Evolutionary conservation across 2,329 filamentous ascomycete species (phyloP).

Genomic region (Colletotrichum scovillei): DNA sequence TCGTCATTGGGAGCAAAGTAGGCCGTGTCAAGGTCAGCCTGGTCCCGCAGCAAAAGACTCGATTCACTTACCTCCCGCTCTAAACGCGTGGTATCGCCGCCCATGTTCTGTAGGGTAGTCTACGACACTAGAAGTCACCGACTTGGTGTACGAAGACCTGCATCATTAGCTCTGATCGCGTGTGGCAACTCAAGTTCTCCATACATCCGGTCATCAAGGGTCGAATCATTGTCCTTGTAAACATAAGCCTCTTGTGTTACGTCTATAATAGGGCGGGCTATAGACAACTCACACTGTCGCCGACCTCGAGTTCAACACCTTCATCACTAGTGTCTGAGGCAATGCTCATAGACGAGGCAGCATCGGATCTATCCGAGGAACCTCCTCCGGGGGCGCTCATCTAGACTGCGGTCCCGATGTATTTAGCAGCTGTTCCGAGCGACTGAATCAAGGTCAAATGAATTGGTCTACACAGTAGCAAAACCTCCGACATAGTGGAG

Average conservation of each 20-base stretch:
- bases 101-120: constrained; percentile 27
- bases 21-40: background rate
- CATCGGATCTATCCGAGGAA: background rate
- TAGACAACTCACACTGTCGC: background rate
- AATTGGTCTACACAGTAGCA: background rate
- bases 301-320: background rate
- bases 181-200: background rate
- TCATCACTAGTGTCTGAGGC: background rate
- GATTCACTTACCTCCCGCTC: constrained; percentile 15
- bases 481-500: background rate
- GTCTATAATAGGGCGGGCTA: background rate
- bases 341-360: background rate
- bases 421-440: background rate
- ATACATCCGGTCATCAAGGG: constrained; percentile 17
- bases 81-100: constrained; percentile 30
- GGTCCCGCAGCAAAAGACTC: background rate
- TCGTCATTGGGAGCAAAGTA: constrained; percentile 52
- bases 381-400: background rate
- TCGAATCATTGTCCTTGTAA: background rate
- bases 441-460: background rate
- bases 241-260: background rate
- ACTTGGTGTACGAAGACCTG: constrained; percentile 18
- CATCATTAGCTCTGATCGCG: background rate
- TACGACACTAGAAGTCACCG: constrained; percentile 18
- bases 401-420: background rate